Conservation (phyloP, 2,329 filamentous ascomycete species). For the Nemania diffusa region DNA sequence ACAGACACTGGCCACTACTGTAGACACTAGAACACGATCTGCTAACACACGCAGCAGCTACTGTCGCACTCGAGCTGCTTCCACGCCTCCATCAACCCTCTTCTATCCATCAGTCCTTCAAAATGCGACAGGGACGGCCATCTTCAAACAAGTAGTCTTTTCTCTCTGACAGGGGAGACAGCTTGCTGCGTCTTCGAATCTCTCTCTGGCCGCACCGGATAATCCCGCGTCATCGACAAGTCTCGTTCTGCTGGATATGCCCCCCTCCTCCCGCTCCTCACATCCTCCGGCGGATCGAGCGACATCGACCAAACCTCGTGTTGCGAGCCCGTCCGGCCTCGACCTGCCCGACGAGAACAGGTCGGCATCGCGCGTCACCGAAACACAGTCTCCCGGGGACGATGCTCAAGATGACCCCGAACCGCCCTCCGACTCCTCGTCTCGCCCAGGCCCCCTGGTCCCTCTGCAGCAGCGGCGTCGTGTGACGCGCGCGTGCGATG, state of each 20-base stretch:
- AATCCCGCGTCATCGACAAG: conserved; percentile 14
- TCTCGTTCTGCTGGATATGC: conserved; percentile 42
- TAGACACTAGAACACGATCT: conserved; percentile 1
- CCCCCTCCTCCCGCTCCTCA: conserved; percentile 46
- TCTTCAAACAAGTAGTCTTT: conserved; percentile 30
- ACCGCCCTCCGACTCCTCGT: conserved; percentile 40
- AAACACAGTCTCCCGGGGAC: conserved; percentile 52
- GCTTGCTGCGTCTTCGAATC: conserved; percentile 21
- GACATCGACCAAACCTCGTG: conserved; percentile 42
- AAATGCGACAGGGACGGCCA: conserved; percentile 34
- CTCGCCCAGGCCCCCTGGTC: conserved; percentile 54
- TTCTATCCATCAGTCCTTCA: conserved; percentile 7
- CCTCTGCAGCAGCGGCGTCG: conserved; percentile 80
- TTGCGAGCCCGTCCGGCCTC: conserved; percentile 51
- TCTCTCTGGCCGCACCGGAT: conserved; percentile 20
- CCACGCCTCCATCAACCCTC: conserved; percentile 13
- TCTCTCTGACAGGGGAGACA: conserved; percentile 24
- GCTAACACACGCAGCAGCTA: neutral
- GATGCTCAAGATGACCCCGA: conserved; percentile 47
- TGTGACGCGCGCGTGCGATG: conserved; percentile 82
- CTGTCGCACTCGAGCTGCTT: neutral
- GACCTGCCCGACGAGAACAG: conserved; percentile 56
- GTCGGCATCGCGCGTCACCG: conserved; percentile 34
- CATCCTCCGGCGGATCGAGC: conserved; percentile 43
- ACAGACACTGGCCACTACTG: neutral